A percentile compares a stretch with the other conserved stretches of the same genome.
phyloP scores from a whole-genome alignment of 148 eudicot species.

The Limonium bicolor region DNA sequence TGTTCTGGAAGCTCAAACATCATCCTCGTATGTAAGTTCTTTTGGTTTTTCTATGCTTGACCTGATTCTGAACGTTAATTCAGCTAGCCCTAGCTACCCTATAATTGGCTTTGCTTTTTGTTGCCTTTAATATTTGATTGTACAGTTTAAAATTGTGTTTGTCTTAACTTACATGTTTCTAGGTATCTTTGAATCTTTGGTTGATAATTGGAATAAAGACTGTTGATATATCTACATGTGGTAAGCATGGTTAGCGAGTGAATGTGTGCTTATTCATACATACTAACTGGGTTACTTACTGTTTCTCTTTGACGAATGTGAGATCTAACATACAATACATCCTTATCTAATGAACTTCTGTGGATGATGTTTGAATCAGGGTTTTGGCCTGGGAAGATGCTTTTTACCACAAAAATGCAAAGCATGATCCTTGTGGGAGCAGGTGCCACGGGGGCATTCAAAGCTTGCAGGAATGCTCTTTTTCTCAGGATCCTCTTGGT shows the following conservation, averaged over 20 bases:
- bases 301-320: neutral
- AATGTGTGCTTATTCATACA: conserved; percentile 2
- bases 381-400: conserved; percentile 81
- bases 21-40: conserved; percentile 55
- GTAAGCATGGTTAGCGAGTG: too few relatives aligned
- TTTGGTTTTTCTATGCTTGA: too few relatives aligned
- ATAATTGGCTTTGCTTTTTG: too few relatives aligned
- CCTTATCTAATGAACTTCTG: neutral
- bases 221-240: too few relatives aligned
- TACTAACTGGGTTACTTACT: neutral
- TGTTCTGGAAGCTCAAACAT: conserved; percentile 84
- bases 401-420: conserved; percentile 36
- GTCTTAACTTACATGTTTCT: too few relatives aligned
- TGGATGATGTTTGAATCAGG: conserved; percentile 25
- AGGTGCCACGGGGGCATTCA: conserved; percentile 15
- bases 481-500: conserved; percentile 52
- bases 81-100: too few relatives aligned
- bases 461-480: conserved; percentile 27
- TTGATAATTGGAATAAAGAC: too few relatives aligned
- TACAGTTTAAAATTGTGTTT: too few relatives aligned
- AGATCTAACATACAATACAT: neutral
- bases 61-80: too few relatives aligned
- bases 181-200: too few relatives aligned
- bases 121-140: too few relatives aligned
- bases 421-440: conserved; percentile 20